Evolutionary conservation across 305 asterid species (phyloP), one percentile per base, ranked within the genome.

Genomic region (Ilex paraguariensis): DNA sequence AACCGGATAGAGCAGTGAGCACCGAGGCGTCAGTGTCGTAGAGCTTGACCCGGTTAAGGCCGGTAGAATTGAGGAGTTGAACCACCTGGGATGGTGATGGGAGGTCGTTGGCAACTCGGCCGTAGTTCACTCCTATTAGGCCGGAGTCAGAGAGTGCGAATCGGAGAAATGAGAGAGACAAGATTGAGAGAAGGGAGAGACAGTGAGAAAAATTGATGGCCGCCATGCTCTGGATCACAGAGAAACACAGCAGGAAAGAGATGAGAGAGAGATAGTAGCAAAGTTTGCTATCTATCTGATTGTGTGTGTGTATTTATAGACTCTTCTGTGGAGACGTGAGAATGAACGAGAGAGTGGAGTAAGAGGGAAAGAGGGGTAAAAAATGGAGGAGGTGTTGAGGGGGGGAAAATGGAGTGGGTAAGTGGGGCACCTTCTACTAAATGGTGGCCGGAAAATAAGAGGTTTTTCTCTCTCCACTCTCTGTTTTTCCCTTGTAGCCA

Each of bases 31-130:
- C 87, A 11, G 86, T 57, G 56, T 87, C 95, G 39, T 70, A 87
- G 13, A 87, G 78, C 69, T 87, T 87, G 32, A 75, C 75, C 9
- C 69, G 70, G 14, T 70, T 70, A 39, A 87, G 17, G n/a, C 90
- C 88, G 40, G 71, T 77, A 0, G 80, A 14, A 56, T 79, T 75
- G 48, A 87, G 87, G 70, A 87, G 88, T 52, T 80, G 70, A 16
- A 78, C 86, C 2, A 85, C 96, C 39, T 80, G 61, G 6, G 69
- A 4, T 9, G 96, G 90, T 10, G 85, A 58, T 0, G 96, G 96
- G 16, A 87, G 88, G 60, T 87, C 16, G 65, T 85, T 17, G 13
- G 93, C 96, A 51, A 87, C 21, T 9, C 93, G 88, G 66, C 96
- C 96, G 64, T 87, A 87, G 83, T 85, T 85, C 11, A 87, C 59